Evolutionary conservation across 805 yeast species (phyloP).

Genomic region (Candida boleticola): DNA sequence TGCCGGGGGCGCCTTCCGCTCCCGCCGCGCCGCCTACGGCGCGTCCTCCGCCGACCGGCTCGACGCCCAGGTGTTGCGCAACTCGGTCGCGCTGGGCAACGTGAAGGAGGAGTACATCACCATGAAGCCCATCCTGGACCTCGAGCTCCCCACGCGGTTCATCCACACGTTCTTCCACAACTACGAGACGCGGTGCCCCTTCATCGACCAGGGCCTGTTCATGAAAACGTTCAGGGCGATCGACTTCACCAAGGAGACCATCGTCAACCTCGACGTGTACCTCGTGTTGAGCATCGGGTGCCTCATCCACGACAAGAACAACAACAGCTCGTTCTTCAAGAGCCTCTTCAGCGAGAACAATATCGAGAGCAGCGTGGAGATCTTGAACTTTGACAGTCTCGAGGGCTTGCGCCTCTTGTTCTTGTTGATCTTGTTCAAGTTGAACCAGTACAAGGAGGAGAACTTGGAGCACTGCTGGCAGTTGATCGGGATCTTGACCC

Average conservation of each 20-base stretch:
- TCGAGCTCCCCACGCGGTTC: slow-evolving; percentile 29
- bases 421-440: slow-evolving; percentile 29
- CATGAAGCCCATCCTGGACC: slow-evolving; percentile 28
- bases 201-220: slow-evolving; percentile 23
- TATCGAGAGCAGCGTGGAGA: slow-evolving; percentile 33
- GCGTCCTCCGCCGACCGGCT: neutral
- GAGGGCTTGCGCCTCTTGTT: slow-evolving; percentile 29
- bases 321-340: slow-evolving; percentile 19
- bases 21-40: neutral
- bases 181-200: slow-evolving; percentile 35
- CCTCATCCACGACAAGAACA: slow-evolving; percentile 30
- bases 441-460: slow-evolving; percentile 25
- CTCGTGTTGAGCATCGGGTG: slow-evolving; percentile 40
- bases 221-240: slow-evolving; percentile 21
- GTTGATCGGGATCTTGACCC: slow-evolving; percentile 31
- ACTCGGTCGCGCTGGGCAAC: neutral
- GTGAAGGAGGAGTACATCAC: slow-evolving; percentile 33
- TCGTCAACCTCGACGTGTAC: slow-evolving; percentile 37
- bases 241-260: slow-evolving; percentile 32
- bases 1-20: neutral
- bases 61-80: neutral
- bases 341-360: slow-evolving; percentile 30
- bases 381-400: slow-evolving; percentile 26
- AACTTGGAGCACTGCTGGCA: slow-evolving; percentile 25
- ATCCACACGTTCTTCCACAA: slow-evolving; percentile 36